Conservation (phyloP, 2,329 filamentous ascomycete genomes). For the Graphiopsis chlorocephala region DNA sequence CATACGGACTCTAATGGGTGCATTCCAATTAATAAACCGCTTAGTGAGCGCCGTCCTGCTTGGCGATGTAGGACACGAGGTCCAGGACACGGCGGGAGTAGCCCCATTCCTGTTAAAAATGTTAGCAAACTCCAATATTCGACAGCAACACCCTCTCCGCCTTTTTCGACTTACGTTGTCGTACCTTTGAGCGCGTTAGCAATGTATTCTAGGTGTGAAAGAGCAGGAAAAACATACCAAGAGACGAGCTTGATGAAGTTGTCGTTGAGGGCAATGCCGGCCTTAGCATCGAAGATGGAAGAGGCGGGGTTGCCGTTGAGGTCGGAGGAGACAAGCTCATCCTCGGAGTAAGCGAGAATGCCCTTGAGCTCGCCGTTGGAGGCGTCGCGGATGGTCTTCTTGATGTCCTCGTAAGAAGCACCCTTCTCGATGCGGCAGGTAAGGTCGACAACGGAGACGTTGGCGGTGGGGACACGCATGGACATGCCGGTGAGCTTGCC, state of each 20-base stretch:
- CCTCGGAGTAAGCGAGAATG: constrained; percentile 93
- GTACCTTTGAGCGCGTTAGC: background rate
- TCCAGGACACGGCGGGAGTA: constrained; percentile 79
- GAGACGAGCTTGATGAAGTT: constrained; percentile 98
- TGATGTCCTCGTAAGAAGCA: constrained; percentile 88
- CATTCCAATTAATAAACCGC: constrained; percentile 8
- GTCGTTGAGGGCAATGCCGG: constrained; percentile 95
- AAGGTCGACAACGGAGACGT: constrained; percentile 98
- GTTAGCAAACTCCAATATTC: constrained; percentile 23
- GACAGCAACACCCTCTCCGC: no score
- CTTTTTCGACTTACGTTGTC: no score
- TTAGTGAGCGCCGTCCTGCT: constrained; percentile 37
- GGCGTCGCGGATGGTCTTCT: constrained; percentile 72
- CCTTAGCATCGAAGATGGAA: constrained; percentile 99
- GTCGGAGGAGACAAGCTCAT: constrained; percentile 92
- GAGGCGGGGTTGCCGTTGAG: constrained; percentile 89
- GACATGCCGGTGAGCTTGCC: constrained; percentile 99
- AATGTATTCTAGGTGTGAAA: constrained; percentile 60
- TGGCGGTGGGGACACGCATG: constrained; percentile 97
- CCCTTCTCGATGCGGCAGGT: constrained; percentile 91
- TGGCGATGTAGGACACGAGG: constrained; percentile 44
- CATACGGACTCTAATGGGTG: constrained; percentile 3
- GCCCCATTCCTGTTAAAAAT: constrained; percentile 84
- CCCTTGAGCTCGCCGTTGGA: constrained; percentile 82
- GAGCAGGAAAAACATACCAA: constrained; percentile 47